Conservation (phyloP, 345 rosid species). For the Heritiera fomes region DNA sequence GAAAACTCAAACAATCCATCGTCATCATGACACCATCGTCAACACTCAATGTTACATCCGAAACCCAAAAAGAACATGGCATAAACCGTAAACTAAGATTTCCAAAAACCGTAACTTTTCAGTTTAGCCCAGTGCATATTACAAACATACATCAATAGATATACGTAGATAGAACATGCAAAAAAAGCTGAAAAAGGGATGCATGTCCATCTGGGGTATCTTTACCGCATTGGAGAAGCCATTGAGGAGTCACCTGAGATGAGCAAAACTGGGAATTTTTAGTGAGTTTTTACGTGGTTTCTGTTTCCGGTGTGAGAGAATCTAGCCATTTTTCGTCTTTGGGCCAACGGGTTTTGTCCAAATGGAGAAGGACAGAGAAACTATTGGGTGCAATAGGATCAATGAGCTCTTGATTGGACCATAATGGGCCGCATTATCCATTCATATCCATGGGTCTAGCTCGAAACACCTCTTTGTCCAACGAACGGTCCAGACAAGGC, state of each 20-base stretch:
- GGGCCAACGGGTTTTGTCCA: not conserved
- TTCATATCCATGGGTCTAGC: too few relatives aligned
- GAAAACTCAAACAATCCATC: too few relatives aligned
- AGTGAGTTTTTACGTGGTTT: not conserved
- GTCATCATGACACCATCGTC: not conserved
- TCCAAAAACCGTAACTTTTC: slow-evolving; percentile 4
- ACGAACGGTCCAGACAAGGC: too few relatives aligned
- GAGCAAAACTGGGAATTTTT: not conserved
- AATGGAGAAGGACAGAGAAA: not conserved
- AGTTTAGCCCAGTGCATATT: not conserved
- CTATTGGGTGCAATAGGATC: not conserved
- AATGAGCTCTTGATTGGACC: too few relatives aligned
- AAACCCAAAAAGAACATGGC: slow-evolving; percentile 11
- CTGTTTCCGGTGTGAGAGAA: not conserved
- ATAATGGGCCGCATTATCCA: not conserved
- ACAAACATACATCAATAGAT: not conserved
- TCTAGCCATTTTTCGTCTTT: not conserved
- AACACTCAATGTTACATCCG: not conserved
- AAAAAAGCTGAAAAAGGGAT: not conserved
- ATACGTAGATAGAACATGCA: not conserved
- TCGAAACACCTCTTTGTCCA: too few relatives aligned
- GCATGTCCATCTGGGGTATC: not conserved
- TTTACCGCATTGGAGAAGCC: slow-evolving; percentile 25
- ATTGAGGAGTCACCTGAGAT: slow-evolving; percentile 3
- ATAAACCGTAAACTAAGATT: not conserved